These are phyloP conservation scores for Colletotrichum eremochloae DNA, from an alignment of 2,329 filamentous ascomycete genomes.

Conservation along the genomic window DNA sequence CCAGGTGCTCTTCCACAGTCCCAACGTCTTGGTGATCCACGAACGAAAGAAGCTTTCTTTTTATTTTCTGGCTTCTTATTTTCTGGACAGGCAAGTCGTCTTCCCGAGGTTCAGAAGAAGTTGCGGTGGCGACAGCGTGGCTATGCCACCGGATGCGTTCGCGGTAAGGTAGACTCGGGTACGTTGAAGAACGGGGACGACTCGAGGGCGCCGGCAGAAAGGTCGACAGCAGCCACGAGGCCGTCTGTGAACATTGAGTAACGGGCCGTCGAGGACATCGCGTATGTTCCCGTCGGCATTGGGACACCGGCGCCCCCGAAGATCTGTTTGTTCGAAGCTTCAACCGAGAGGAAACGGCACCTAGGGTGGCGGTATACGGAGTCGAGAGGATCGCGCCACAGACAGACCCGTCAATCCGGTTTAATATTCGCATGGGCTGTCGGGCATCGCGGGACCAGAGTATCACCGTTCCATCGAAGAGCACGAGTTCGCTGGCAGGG, in stretches of 20 bases:
- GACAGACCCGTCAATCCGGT: slow-evolving; percentile 71
- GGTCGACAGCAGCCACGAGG: slow-evolving; percentile 58
- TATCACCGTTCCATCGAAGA: slow-evolving; percentile 39
- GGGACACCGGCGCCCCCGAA: slow-evolving; percentile 32
- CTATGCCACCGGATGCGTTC: slow-evolving; percentile 31
- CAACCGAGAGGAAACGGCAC: slow-evolving; percentile 29
- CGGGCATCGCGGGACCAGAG: slow-evolving; percentile 56
- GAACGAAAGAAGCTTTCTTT: slow-evolving; percentile 65
- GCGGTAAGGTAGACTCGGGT: slow-evolving; percentile 14
- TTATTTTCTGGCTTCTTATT: slow-evolving; percentile 46
- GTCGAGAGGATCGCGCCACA: slow-evolving; percentile 67
- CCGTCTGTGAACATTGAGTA: slow-evolving; percentile 50
- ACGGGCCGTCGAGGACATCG: slow-evolving; percentile 10
- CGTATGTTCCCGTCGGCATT: slow-evolving; percentile 9
- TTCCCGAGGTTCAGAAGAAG: slow-evolving; percentile 43
- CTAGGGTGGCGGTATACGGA: slow-evolving; percentile 52
- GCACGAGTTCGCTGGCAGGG: slow-evolving; percentile 1
- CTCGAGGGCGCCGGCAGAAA: slow-evolving; percentile 50
- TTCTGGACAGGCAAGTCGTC: neutral
- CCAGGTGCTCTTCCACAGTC: slow-evolving; percentile 66
- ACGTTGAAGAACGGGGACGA: slow-evolving; percentile 40
- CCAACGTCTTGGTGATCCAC: slow-evolving; percentile 64
- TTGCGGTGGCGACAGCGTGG: slow-evolving; percentile 40
- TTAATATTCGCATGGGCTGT: slow-evolving; percentile 71
- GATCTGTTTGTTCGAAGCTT: slow-evolving; percentile 35